Conservation (phyloP, 192 early-diverging fungal species). For the Gonapodya prolifera region DNA sequence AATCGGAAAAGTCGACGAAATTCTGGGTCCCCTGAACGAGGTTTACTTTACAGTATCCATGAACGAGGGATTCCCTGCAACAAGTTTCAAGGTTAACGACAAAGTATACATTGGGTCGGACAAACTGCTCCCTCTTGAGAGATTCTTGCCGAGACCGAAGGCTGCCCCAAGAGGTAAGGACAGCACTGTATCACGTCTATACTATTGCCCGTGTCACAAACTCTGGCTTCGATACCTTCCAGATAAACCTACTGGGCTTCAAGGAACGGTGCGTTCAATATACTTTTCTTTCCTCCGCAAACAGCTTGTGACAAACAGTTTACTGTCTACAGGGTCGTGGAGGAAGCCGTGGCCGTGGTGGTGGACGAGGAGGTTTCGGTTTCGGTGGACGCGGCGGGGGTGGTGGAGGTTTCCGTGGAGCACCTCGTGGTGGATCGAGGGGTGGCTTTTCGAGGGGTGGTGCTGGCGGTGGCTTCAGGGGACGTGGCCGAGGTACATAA, state of each 20-base stretch:
- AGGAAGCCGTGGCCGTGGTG: conserved; percentile 24
- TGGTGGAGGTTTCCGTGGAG: conserved; percentile 41
- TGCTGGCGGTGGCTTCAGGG: background rate
- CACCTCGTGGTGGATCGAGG: conserved; percentile 17
- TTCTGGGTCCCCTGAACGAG: conserved; percentile 94
- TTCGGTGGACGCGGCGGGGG: conserved; percentile 27
- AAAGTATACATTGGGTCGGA: conserved; percentile 90
- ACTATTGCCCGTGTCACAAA: conserved; percentile 11
- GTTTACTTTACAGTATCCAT: conserved; percentile 97
- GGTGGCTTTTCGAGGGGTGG: conserved; percentile 4
- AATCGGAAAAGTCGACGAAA: conserved; percentile 99
- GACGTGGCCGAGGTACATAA: background rate
- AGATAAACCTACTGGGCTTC: conserved; percentile 45
- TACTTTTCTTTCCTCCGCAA: conserved; percentile 20
- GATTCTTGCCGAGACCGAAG: conserved; percentile 93
- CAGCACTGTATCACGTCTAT: background rate
- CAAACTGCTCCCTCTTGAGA: conserved; percentile 86
- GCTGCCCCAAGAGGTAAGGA: conserved; percentile 41
- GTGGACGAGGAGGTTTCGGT: conserved; percentile 22
- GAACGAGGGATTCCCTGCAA: conserved; percentile 79
- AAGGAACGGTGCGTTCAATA: conserved; percentile 33
- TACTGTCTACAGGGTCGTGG: conserved; percentile 33
- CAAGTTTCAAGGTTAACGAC: conserved; percentile 80
- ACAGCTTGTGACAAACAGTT: conserved; percentile 27
- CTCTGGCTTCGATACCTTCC: conserved; percentile 24